Evolutionary conservation across 441 rosid genomes (phyloP).

Genomic region (Gossypium gossypioides): DNA sequence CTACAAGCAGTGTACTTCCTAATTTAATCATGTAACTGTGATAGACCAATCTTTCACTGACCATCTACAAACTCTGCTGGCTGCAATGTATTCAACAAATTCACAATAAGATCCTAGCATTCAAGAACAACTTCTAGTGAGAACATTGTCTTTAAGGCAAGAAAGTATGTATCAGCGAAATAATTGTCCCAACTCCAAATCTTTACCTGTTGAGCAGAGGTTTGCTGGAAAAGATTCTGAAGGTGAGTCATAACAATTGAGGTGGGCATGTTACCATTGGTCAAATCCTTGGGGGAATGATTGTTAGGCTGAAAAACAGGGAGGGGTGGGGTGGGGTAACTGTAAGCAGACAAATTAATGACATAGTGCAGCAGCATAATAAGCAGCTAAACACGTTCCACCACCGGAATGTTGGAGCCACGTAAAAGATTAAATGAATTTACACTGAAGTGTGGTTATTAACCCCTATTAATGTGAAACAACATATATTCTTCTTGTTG

Average conservation of each 20-base stretch:
- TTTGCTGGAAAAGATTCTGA: slow-evolving; percentile 85
- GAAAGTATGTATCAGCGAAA: neutral
- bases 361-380: neutral
- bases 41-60: slow-evolving; percentile 27
- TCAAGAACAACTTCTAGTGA: slow-evolving; percentile 14
- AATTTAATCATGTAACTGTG: neutral
- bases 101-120: slow-evolving; percentile 65
- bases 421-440: neutral
- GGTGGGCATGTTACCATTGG: slow-evolving; percentile 30
- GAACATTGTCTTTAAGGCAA: neutral
- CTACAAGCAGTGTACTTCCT: slow-evolving; percentile 3
- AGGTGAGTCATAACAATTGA: slow-evolving; percentile 64
- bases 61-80: slow-evolving; percentile 54
- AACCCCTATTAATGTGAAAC: neutral
- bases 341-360: neutral
- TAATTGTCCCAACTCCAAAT: neutral
- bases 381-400: neutral
- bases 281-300: slow-evolving; percentile 50
- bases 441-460: neutral
- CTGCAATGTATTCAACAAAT: slow-evolving; percentile 59
- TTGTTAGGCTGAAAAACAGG: slow-evolving; percentile 38
- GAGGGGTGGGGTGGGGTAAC: neutral
- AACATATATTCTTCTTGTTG: neutral
- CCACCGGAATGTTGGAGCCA: neutral
- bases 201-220: slow-evolving; percentile 73